Evolutionary conservation across 345 rosid genomes (phyloP), one percentile per base, ranked within the genome.

Genomic region (Citrus medica): DNA sequence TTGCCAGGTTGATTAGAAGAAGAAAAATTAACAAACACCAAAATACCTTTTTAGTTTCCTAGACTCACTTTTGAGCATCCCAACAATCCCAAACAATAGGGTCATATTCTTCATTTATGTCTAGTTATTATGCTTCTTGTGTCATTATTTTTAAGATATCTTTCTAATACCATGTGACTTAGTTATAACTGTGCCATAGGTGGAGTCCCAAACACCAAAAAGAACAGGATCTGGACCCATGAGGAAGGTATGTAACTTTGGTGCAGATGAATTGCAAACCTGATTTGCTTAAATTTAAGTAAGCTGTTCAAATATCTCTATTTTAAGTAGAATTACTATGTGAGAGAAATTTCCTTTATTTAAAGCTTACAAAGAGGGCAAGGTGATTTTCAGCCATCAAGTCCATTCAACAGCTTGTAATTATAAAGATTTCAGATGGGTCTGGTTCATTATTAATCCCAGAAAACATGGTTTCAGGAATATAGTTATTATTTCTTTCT

Each of bases 181-280:
- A 69, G 24, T 64, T 61, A 21, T 13, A 9, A 46, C 71, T 78
- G 33, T 81, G 78, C 73, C 17, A 69, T 78, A 90, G 93, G 93
- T 88, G 56, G 92, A 90, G 3, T 51, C 86, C 79, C 85, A 88
- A 60, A 76, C 33, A 67, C 82, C 89, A 68, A 66, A 84, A 72
- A 81, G 89, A 89, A 83, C 86, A 37, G 93, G 92, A 83, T 95
- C 93, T 65, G 98, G 97, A 79, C 87, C 92, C 25, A 75, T 86
- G 62, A 92, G 91, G 86, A 93, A 95, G 97, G 97, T 94, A 88
- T 37, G 33, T 67, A 60, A n/a, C 51, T 66, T 74, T 10, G 25
- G 42, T 35, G 12, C 24, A 63, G 65, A 35, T 37, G 25, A 22
- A 67, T 71, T 35, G 65, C 58, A n/a, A 60, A 71, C 37, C 9